These are phyloP conservation scores for Carex myosuroides DNA, from an alignment of 176 grass and related monocot genomes.

Conservation along the genomic window DNA sequence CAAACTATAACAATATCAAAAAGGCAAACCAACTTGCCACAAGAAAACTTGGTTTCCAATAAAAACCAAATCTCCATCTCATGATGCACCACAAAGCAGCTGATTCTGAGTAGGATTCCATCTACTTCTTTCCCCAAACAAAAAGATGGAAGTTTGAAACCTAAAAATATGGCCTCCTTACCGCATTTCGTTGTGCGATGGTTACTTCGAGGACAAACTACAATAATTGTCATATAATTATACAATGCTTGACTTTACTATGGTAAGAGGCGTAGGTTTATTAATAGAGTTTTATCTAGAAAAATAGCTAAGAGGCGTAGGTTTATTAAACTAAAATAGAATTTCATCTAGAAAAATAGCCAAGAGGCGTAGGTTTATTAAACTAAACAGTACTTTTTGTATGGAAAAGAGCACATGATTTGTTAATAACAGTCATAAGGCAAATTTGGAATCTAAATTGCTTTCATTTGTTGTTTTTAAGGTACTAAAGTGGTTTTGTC, in stretches of 20 bases:
- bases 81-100: not conserved
- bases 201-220: not conserved
- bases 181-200: not conserved
- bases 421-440: not conserved
- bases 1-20: not conserved
- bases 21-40: constrained; percentile 11
- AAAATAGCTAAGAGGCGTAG: not conserved
- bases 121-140: not conserved
- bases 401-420: no score
- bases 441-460: not conserved
- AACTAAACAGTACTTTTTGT: no score
- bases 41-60: not conserved
- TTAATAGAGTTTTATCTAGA: not conserved
- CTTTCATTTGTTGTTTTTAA: not conserved
- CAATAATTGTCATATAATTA: not conserved
- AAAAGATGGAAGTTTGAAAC: constrained; percentile 16
- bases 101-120: constrained; percentile 19
- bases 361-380: not conserved
- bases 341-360: not conserved
- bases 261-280: not conserved
- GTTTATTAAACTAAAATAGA: not conserved
- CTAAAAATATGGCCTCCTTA: not conserved
- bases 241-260: not conserved
- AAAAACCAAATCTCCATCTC: not conserved
- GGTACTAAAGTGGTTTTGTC: not conserved